A percentile compares a stretch with the other conserved stretches of the same genome.
Conservation (phyloP, 805 yeast genomes). For the Saccharomycopsis synnaedendra region DNA sequence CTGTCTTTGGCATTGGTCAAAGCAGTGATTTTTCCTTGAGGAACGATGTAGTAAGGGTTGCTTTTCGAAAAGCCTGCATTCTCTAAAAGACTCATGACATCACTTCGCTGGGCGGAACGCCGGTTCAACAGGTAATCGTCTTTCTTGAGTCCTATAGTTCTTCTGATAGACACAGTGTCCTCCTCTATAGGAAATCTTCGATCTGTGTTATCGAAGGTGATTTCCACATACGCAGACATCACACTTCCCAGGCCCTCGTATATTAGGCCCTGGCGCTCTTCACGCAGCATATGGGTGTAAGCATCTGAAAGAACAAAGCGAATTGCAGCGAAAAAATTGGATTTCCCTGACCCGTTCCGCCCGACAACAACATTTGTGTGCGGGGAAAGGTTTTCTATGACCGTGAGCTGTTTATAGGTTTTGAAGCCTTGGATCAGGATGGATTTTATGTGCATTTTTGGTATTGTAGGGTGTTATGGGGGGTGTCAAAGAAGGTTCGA, state of each 20-base stretch:
- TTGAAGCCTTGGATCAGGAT: conserved; percentile 87
- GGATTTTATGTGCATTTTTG: conserved; percentile 12
- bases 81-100: conserved; percentile 71
- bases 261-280: conserved; percentile 76
- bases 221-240: conserved; percentile 88
- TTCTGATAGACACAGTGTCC: conserved; percentile 60
- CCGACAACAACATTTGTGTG: conserved; percentile 83
- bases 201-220: conserved; percentile 73
- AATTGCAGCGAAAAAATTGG: conserved; percentile 91
- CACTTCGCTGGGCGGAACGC: conserved; percentile 67
- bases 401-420: conserved; percentile 78
- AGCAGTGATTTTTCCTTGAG: conserved; percentile 86
- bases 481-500: no score
- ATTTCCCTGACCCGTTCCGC: conserved; percentile 93
- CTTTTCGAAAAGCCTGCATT: conserved; percentile 86
- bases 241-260: conserved; percentile 88
- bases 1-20: conserved; percentile 82
- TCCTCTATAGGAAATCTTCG: conserved; percentile 60
- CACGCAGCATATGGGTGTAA: conserved; percentile 70
- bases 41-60: conserved; percentile 92
- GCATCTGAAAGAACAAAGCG: conserved; percentile 88
- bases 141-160: conserved; percentile 88
- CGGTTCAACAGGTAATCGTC: conserved; percentile 85
- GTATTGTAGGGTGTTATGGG: no score
- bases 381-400: conserved; percentile 67